These are phyloP conservation scores for Calocybe cyanea DNA, from an alignment of 768 basidiomycete species.

Conservation along the genomic window DNA sequence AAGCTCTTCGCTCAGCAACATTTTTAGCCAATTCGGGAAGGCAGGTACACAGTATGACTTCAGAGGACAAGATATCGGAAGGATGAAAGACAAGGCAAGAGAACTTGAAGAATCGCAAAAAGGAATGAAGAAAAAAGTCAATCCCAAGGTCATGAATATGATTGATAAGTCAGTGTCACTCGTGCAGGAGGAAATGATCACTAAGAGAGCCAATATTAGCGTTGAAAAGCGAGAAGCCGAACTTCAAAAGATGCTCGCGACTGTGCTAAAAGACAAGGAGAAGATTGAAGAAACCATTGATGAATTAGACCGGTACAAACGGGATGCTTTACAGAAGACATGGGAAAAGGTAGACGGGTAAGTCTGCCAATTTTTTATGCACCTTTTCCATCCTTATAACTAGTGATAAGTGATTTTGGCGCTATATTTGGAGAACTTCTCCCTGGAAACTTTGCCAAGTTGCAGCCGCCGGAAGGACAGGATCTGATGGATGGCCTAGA, in stretches of 20 bases:
- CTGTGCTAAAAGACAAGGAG: conserved; percentile 86
- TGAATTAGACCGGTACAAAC: conserved; percentile 91
- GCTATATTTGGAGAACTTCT: conserved; percentile 93
- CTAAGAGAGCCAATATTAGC: conserved; percentile 33
- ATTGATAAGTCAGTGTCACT: conserved; percentile 72
- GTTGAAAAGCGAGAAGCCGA: conserved; percentile 90
- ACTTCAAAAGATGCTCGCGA: conserved; percentile 84
- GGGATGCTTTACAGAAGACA: conserved; percentile 88
- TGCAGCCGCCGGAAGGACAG: conserved; percentile 90
- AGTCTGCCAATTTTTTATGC: conserved; percentile 22
- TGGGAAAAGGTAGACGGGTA: conserved; percentile 96
- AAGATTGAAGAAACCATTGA: conserved; percentile 95
- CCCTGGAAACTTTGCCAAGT: conserved; percentile 94
- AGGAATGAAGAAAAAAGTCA: conserved; percentile 92
- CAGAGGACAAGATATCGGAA: conserved; percentile 51
- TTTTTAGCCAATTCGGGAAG: conserved; percentile 76
- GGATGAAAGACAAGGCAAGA: conserved; percentile 57
- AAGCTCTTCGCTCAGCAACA: neutral
- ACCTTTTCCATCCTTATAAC: conserved; percentile 2
- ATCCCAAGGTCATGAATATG: conserved; percentile 94
- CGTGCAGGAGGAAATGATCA: neutral
- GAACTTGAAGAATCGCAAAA: conserved; percentile 78
- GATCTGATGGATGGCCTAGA: conserved; percentile 95
- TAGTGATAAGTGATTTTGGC: conserved; percentile 80
- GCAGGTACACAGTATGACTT: conserved; percentile 82